A percentile compares a stretch with the other conserved stretches of the same genome.
phyloP scores from a whole-genome alignment of 2,329 filamentous ascomycete genomes.

The Lomentospora prolificans region DNA sequence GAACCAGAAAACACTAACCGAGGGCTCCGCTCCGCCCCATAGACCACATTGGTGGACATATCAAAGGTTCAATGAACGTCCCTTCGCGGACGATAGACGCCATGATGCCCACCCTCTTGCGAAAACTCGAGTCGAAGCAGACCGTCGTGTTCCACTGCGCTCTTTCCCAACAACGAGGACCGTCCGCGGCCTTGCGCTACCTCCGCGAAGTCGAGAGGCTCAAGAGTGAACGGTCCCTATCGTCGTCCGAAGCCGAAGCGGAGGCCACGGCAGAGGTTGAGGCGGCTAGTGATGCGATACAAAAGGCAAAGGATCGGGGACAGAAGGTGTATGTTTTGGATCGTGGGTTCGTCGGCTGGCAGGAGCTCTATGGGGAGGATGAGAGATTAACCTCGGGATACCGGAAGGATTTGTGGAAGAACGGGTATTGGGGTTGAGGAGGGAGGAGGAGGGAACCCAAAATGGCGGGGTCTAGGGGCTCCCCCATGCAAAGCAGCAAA shows the following conservation, averaged over 20 bases:
- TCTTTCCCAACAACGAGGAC: slow-evolving; percentile 82
- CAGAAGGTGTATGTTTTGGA: slow-evolving; percentile 79
- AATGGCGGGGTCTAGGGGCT: no score
- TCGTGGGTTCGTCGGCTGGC: slow-evolving; percentile 80
- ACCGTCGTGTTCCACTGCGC: slow-evolving; percentile 92
- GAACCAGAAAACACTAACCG: background rate
- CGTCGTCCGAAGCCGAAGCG: slow-evolving; percentile 6
- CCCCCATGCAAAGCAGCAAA: no score
- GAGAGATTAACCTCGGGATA: slow-evolving; percentile 74
- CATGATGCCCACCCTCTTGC: slow-evolving; percentile 71
- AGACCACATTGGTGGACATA: slow-evolving; percentile 91
- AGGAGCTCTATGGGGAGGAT: slow-evolving; percentile 73
- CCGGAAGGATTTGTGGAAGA: slow-evolving; percentile 68
- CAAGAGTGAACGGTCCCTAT: background rate
- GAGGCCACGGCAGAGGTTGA: slow-evolving; percentile 5
- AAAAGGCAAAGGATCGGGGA: slow-evolving; percentile 17
- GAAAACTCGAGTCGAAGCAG: slow-evolving; percentile 65
- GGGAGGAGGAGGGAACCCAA: background rate
- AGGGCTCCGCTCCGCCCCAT: background rate
- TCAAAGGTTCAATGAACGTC: slow-evolving; percentile 64
- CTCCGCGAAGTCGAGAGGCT: slow-evolving; percentile 44
- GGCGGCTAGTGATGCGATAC: no score
- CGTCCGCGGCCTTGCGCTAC: slow-evolving; percentile 73
- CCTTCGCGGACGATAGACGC: slow-evolving; percentile 65
- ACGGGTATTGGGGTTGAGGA: slow-evolving; percentile 6